Base-by-base conservation (phyloP, 1,284 basidiomycete genomes). In the Pseudomicrostroma phylloplanum region DNA sequence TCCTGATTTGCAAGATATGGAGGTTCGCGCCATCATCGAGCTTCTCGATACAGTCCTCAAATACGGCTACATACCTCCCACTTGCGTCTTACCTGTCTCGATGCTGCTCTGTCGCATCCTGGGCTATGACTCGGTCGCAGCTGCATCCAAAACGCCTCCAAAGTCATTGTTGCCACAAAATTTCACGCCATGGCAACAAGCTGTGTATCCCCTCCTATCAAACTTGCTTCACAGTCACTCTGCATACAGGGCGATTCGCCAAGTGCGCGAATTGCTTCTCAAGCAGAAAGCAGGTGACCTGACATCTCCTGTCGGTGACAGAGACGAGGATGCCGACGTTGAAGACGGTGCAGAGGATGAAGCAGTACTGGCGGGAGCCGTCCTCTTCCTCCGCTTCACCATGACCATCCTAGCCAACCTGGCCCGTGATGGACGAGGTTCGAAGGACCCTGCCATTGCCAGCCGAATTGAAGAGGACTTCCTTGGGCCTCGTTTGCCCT, bases 191-290 rank as follows among this genome's bases (percentile, higher is more conserved):
- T 74, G 64, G 66, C 61, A 60, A 41, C 59, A 57, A 13, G 69
- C 72, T 23, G 67, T 69, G 19, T 43, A 63, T 56, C 62, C 62
- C 1, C 62, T 76, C 42, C 57, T 77, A 8, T 65, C 64, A 40
- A 73, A 78, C 60, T 59, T 79, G n/a, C 65, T 79, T 6, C 57
- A 67, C 3, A 76, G 74, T 56, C 77, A 79, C 63, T 71, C 69
- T 41, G 77, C 76, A 17, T 74, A 77, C 46, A 67, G 72, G 17
- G 66, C 70, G 11, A 62, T 79, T 42, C 71, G 72, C 25, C 62
- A 65, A 1, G 69, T 73, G 21, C 66, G 70, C 43, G 43, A 59
- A 48, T 56, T 76, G 12, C 65, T 79, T 15, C 21, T 51, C 55
- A 55, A n/a, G 15, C 48, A 23, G 8, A 43, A 36, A 19, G 21